Percentiles rank a stretch among this genome's conserved stretches.
Evolutionary conservation across 768 basidiomycete genomes (phyloP).

Genomic region (Solioccasus polychromus): DNA sequence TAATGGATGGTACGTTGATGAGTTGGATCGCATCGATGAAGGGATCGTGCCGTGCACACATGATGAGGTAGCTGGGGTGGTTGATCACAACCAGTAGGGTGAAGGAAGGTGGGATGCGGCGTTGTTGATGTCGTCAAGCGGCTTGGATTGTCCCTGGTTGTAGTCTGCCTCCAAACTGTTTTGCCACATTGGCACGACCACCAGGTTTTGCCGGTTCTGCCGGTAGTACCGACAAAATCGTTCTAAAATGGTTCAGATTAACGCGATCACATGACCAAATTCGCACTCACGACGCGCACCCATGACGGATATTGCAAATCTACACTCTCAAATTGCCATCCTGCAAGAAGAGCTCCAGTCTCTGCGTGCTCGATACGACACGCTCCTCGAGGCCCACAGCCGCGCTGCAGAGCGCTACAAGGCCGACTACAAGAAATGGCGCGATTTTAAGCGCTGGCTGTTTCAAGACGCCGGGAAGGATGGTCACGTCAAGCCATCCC

Average conservation of each 20-base stretch:
- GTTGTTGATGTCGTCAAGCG: neutral
- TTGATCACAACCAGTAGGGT: neutral
- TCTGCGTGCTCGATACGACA: constrained; percentile 43
- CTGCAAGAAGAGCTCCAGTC: constrained; percentile 33
- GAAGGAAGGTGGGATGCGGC: neutral
- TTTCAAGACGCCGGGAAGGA: constrained; percentile 34
- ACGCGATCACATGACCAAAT: constrained; percentile 30
- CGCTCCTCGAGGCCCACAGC: constrained; percentile 41
- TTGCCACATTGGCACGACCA: neutral
- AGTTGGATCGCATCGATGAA: neutral
- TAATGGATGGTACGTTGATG: too few species aligned
- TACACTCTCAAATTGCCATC: constrained; percentile 12
- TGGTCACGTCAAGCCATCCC: constrained; percentile 22
- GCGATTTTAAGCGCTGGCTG: constrained; percentile 42
- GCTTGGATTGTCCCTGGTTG: neutral
- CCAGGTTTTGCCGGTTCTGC: neutral
- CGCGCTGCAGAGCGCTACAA: constrained; percentile 48
- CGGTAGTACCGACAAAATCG: neutral
- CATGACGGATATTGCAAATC: constrained; percentile 1
- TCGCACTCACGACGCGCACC: too few species aligned
- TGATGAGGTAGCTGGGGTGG: neutral
- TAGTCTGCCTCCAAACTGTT: neutral
- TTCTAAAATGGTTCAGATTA: neutral
- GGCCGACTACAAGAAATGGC: constrained; percentile 54
- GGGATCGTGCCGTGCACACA: neutral